Conservation (phyloP, 2,329 filamentous ascomycete species). For the Raffaelea albimanens region DNA sequence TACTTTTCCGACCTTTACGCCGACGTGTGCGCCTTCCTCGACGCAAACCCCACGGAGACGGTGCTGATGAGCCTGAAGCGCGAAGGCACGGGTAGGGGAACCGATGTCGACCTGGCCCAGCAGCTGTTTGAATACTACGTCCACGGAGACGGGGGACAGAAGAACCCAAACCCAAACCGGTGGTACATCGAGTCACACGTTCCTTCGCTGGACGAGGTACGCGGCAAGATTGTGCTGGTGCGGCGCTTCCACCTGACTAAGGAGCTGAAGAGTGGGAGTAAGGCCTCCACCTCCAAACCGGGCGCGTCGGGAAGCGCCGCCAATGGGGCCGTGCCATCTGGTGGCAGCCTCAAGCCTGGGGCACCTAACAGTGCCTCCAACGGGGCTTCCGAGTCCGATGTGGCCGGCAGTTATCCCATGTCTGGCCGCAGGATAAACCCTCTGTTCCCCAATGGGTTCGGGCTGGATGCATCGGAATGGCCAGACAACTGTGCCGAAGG, state of each 20-base stretch:
- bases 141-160: constrained; percentile 23
- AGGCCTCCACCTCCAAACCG: too few species aligned
- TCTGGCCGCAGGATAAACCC: neutral
- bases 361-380: too few species aligned
- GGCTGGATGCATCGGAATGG: constrained; percentile 60
- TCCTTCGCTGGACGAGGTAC: constrained; percentile 67
- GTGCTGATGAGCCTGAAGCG: constrained; percentile 84
- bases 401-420: too few species aligned
- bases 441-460: constrained; percentile 34
- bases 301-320: too few species aligned
- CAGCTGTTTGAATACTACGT: constrained; percentile 68
- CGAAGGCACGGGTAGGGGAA: constrained; percentile 74
- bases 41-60: constrained; percentile 68
- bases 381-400: too few species aligned
- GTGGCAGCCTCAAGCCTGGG: too few species aligned
- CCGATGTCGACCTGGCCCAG: constrained; percentile 67
- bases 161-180: too few species aligned
- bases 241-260: constrained; percentile 59
- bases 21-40: constrained; percentile 65
- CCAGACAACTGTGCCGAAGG: constrained; percentile 82
- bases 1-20: constrained; percentile 68
- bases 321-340: too few species aligned
- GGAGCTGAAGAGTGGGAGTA: too few species aligned
- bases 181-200: constrained; percentile 77
- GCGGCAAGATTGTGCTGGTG: constrained; percentile 76